Percentiles rank a stretch among this genome's conserved stretches.
Evolutionary conservation across 1,284 basidiomycete genomes (phyloP).

Genomic region (Cerrena zonata): DNA sequence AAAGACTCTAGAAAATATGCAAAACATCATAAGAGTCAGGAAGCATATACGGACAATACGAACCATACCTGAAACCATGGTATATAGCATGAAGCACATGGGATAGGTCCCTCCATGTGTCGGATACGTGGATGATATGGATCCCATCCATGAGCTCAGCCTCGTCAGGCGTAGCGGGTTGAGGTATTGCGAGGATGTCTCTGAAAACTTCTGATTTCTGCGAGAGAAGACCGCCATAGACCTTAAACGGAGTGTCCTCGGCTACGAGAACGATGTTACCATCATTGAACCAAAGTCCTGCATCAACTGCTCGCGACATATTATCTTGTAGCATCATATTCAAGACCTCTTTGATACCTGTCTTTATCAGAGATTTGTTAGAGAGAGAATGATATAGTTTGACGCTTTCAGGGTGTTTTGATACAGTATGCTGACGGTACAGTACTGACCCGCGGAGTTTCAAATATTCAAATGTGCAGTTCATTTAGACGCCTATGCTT

Average conservation of each 20-base stretch:
- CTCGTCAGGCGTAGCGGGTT: background rate
- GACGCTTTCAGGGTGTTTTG: no score
- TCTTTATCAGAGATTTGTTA: no score
- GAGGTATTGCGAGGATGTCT: constrained; percentile 1
- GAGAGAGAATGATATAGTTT: no score
- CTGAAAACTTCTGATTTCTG: constrained; percentile 4
- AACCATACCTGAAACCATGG: background rate
- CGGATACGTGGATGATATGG: background rate
- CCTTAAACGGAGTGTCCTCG: constrained; percentile 8
- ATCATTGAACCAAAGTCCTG: constrained; percentile 11
- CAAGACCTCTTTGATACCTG: no score
- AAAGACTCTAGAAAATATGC: no score
- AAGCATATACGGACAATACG: background rate
- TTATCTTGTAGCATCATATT: no score
- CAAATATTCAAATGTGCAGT: no score
- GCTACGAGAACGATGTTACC: constrained; percentile 8
- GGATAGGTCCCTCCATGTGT: background rate
- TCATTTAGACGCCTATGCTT: no score
- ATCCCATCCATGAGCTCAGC: background rate
- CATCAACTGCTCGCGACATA: background rate
- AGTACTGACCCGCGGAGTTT: no score
- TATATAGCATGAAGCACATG: background rate
- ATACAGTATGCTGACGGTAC: no score
- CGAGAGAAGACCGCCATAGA: constrained; percentile 3
- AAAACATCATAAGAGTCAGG: constrained; percentile 7